phyloP scores from a whole-genome alignment of 2,329 filamentous ascomycete species.

The Ciborinia camelliae region DNA sequence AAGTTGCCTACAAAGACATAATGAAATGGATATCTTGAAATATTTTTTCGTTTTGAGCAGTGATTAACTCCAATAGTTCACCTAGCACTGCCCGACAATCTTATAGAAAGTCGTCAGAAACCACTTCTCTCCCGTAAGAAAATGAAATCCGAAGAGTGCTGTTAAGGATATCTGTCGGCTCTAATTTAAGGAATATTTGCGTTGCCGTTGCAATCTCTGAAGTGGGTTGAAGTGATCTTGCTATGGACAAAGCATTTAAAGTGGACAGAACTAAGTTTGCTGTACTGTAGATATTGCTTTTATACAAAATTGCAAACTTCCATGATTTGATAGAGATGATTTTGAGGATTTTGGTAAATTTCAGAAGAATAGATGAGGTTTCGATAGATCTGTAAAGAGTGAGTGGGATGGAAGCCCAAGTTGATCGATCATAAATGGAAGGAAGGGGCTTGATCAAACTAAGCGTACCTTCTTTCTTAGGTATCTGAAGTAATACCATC shows the following conservation, averaged over 20 bases:
- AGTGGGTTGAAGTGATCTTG: background rate
- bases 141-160: no score
- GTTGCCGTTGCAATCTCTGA: background rate
- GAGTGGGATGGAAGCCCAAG: background rate
- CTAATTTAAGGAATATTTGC: background rate
- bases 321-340: background rate
- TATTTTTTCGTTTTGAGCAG: no score
- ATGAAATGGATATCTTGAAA: no score
- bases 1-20: no score
- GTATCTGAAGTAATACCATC: background rate
- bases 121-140: no score
- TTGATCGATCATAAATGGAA: background rate
- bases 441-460: background rate
- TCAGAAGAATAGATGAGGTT: background rate
- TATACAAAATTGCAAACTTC: no score
- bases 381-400: background rate
- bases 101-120: no score
- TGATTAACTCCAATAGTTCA: no score
- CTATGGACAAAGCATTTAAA: background rate
- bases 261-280: background rate
- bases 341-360: background rate
- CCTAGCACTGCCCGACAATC: no score
- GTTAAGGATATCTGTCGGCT: background rate
- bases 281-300: no score
- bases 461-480: background rate